Evolutionary conservation across 2,329 filamentous ascomycete species (phyloP).

Genomic region (Diplodia intermedia): DNA sequence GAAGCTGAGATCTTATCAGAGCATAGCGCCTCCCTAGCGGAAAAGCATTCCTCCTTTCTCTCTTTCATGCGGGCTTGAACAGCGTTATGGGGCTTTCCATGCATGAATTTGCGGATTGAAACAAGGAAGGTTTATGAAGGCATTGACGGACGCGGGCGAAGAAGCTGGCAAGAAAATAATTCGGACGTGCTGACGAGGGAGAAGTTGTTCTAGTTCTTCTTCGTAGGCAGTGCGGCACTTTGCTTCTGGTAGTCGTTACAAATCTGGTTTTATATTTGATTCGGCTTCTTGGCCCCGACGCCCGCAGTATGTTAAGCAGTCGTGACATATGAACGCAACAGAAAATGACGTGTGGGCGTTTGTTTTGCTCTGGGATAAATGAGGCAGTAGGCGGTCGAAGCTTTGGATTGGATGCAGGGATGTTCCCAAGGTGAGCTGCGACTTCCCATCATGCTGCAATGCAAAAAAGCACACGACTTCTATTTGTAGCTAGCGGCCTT

Average conservation of each 20-base stretch:
- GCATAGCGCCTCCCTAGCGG: background rate
- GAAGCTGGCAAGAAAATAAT: background rate
- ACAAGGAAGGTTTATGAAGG: background rate
- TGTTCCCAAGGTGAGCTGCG: too few species aligned
- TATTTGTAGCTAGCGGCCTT: too few species aligned
- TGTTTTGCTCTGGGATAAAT: too few species aligned
- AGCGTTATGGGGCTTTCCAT: background rate
- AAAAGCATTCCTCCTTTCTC: background rate
- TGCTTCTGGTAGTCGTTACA: background rate
- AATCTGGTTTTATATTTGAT: background rate
- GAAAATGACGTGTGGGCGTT: too few species aligned
- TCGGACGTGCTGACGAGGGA: background rate
- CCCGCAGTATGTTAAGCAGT: background rate
- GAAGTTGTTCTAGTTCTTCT: background rate
- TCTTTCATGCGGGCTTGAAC: slow-evolving; percentile 6
- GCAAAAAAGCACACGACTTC: too few species aligned
- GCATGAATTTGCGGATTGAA: background rate
- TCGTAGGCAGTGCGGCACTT: background rate
- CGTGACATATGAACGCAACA: too few species aligned
- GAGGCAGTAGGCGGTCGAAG: too few species aligned
- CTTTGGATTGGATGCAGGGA: too few species aligned
- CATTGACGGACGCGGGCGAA: background rate
- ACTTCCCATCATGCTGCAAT: too few species aligned
- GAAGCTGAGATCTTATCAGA: background rate
- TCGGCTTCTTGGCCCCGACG: background rate